These are phyloP conservation scores for Pseudocercospora fijiensis DNA, from an alignment of 2,329 filamentous ascomycete genomes.

Conservation along the genomic window DNA sequence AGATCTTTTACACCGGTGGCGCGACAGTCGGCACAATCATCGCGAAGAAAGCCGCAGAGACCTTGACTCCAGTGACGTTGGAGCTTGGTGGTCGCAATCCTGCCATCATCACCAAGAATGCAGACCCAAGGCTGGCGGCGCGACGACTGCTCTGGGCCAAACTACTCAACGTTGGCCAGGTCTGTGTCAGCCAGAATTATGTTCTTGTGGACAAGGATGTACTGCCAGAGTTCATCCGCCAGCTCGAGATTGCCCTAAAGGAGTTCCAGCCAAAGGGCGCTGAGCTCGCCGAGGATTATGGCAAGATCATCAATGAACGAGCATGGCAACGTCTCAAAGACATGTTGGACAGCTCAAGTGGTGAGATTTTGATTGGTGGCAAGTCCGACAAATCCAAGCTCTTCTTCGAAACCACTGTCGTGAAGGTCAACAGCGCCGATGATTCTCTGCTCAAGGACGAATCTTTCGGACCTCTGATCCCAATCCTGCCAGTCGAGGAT, in stretches of 20 bases:
- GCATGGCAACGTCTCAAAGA: conserved; percentile 82
- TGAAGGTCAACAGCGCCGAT: conserved; percentile 72
- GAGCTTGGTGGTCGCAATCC: conserved; percentile 93
- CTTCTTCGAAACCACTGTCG: conserved; percentile 89
- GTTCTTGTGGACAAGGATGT: conserved; percentile 76
- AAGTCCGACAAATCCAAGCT: conserved; percentile 74
- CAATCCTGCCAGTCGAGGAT: conserved; percentile 72
- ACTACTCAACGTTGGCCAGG: conserved; percentile 79
- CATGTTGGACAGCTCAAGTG: conserved; percentile 81
- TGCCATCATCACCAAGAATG: conserved; percentile 82
- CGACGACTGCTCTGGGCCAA: conserved; percentile 87
- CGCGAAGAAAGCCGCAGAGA: conserved; percentile 55
- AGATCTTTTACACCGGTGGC: conserved; percentile 94
- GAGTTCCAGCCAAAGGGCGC: conserved; percentile 84
- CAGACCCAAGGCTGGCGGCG: conserved; percentile 77
- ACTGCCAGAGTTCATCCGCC: conserved; percentile 61
- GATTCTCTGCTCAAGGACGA: conserved; percentile 81
- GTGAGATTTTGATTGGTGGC: conserved; percentile 85
- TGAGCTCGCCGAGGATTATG: conserved; percentile 73
- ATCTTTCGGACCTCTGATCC: conserved; percentile 89
- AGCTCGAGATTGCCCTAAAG: conserved; percentile 68
- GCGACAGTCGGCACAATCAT: conserved; percentile 65
- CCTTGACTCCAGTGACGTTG: conserved; percentile 74
- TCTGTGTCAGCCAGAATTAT: conserved; percentile 93
- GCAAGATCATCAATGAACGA: conserved; percentile 74